These are phyloP conservation scores for Coffea canephora DNA, from an alignment of 257 asterid genomes.

Conservation along the genomic window DNA sequence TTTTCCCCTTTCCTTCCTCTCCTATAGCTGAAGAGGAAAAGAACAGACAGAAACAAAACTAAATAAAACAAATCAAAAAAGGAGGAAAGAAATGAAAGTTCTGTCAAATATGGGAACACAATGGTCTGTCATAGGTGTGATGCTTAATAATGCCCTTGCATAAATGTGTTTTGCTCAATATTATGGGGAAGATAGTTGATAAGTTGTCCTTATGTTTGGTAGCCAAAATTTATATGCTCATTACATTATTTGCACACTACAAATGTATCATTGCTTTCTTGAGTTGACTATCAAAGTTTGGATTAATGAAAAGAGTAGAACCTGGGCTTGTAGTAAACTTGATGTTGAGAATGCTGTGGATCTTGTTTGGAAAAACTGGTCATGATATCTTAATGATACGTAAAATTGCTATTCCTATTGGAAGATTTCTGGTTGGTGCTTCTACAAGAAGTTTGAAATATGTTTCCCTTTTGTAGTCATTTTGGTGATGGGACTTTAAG, in stretches of 20 bases:
- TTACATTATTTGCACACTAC: neutral
- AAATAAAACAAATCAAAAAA: too few species aligned
- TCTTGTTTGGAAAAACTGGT: neutral
- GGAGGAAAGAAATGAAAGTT: too few species aligned
- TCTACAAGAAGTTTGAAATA: neutral
- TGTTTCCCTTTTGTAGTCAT: neutral
- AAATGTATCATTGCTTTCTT: neutral
- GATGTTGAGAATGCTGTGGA: neutral
- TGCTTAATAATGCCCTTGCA: neutral
- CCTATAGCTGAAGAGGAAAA: neutral
- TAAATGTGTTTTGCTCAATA: neutral
- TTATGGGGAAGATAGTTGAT: neutral
- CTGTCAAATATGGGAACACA: neutral
- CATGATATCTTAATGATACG: neutral
- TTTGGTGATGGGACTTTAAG: neutral
- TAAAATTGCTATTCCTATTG: neutral
- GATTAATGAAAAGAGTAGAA: neutral
- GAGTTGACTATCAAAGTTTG: neutral
- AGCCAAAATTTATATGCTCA: neutral
- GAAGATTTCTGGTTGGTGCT: neutral
- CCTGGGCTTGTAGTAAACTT: neutral
- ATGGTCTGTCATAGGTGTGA: neutral
- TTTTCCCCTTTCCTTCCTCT: neutral
- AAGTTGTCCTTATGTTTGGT: neutral
- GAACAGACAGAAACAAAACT: too few species aligned